Evolutionary conservation across 805 yeast species (phyloP).

Genomic region (Cyberlindnera petersonii): DNA sequence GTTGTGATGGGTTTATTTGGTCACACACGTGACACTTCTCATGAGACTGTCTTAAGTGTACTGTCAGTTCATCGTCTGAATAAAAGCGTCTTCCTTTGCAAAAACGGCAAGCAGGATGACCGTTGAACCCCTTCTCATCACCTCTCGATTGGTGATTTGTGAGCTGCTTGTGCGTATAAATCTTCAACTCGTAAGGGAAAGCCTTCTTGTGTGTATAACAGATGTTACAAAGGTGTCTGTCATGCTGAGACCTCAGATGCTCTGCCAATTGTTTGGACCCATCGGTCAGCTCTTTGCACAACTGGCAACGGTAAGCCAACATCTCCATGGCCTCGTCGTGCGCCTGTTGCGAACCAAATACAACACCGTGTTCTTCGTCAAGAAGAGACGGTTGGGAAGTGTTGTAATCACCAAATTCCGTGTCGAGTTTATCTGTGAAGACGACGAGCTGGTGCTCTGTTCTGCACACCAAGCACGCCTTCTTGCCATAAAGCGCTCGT

Average conservation of each 20-base stretch:
- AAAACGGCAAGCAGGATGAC: conserved; percentile 86
- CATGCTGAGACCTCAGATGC: conserved; percentile 71
- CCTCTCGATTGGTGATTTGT: conserved; percentile 70
- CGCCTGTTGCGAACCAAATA: conserved; percentile 54
- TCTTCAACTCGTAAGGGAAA: conserved; percentile 65
- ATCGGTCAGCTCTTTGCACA: conserved; percentile 37
- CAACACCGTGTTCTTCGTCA: conserved; percentile 48
- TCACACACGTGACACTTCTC: conserved; percentile 92
- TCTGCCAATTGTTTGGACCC: conserved; percentile 56
- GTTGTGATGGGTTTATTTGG: conserved; percentile 52
- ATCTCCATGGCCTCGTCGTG: conserved; percentile 46
- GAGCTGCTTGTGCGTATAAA: conserved; percentile 59
- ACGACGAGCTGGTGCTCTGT: conserved; percentile 56
- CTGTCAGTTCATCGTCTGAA: conserved; percentile 78
- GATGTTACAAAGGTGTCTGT: conserved; percentile 61
- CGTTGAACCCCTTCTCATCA: conserved; percentile 72
- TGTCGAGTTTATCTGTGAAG: conserved; percentile 46
- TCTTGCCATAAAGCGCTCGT: conserved; percentile 71
- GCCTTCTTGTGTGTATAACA: conserved; percentile 77
- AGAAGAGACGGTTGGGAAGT: conserved; percentile 29
- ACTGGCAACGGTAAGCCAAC: conserved; percentile 49
- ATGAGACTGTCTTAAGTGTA: conserved; percentile 79
- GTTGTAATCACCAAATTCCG: conserved; percentile 37
- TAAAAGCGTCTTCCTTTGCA: conserved; percentile 75
- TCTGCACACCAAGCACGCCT: conserved; percentile 80